These are phyloP conservation scores for Starmera stellimalicola DNA, from an alignment of 1,139 yeast species.

Conservation along the genomic window DNA sequence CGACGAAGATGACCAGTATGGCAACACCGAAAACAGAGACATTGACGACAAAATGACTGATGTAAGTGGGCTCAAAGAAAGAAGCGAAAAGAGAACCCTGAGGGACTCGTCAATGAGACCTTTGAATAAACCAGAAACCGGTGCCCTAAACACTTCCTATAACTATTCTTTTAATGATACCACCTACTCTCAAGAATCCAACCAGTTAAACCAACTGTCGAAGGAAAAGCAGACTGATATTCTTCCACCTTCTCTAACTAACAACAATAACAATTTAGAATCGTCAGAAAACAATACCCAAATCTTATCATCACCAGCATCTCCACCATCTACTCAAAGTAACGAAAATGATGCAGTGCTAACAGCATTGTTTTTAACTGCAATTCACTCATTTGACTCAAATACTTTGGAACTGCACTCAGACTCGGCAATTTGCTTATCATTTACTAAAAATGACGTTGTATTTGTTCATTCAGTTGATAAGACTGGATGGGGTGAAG, in stretches of 20 bases:
- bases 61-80: no score
- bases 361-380: constrained; percentile 30
- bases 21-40: no score
- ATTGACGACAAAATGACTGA: no score
- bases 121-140: no score
- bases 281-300: neutral
- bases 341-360: constrained; percentile 17
- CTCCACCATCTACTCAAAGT: neutral
- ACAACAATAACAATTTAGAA: neutral
- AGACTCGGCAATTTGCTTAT: constrained; percentile 71
- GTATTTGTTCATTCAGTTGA: constrained; percentile 87
- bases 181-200: constrained; percentile 13
- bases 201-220: constrained; percentile 7
- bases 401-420: constrained; percentile 51
- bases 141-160: constrained; percentile 5
- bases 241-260: constrained; percentile 4
- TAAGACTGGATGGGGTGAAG: constrained; percentile 97
- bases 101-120: no score
- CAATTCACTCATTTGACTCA: constrained; percentile 76
- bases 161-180: constrained; percentile 10
- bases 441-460: constrained; percentile 71
- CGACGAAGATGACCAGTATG: no score
- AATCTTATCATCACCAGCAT: neutral
- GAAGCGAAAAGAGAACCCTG: no score
- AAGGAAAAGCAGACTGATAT: constrained; percentile 7